Evolutionary conservation across 2,329 filamentous ascomycete species (phyloP).

Genomic region (Shiraia sp.): DNA sequence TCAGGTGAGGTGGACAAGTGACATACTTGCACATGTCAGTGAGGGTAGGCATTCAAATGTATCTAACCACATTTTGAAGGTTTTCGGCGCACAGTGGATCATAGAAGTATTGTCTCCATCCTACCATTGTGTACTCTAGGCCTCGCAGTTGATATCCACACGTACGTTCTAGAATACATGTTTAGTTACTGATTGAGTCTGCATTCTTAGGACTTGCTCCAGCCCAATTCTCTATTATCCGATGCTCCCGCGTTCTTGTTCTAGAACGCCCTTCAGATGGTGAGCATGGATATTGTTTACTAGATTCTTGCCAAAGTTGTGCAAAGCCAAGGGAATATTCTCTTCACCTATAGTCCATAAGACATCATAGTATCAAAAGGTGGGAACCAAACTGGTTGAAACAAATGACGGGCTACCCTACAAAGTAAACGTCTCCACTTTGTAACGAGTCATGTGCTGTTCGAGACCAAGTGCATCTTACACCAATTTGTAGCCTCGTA

Average conservation of each 20-base stretch:
- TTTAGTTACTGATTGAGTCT: too few species aligned
- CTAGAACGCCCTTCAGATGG: neutral
- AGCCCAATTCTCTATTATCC: too few species aligned
- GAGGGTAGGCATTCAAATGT: too few species aligned
- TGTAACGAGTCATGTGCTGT: slow-evolving; percentile 24
- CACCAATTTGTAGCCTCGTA: slow-evolving; percentile 13
- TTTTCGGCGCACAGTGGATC: too few species aligned
- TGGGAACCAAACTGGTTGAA: slow-evolving; percentile 13
- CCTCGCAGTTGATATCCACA: too few species aligned
- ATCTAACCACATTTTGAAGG: too few species aligned
- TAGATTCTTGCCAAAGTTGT: neutral
- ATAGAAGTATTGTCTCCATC: too few species aligned
- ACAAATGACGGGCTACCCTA: slow-evolving; percentile 17
- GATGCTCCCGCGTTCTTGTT: too few species aligned
- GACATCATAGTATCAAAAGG: slow-evolving; percentile 17
- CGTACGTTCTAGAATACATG: too few species aligned
- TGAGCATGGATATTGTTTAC: neutral
- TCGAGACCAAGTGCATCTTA: slow-evolving; percentile 21
- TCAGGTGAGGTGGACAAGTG: neutral
- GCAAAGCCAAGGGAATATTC: slow-evolving; percentile 1
- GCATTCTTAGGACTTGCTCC: too few species aligned
- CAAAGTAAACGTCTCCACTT: slow-evolving; percentile 15
- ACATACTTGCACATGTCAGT: too few species aligned
- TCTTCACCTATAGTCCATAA: slow-evolving; percentile 18
- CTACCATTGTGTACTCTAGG: too few species aligned